A percentile compares a stretch with the other conserved stretches of the same genome.
Evolutionary conservation across 192 early-diverging fungal genomes (phyloP).

Genomic region (Mycoemilia scoparia): DNA sequence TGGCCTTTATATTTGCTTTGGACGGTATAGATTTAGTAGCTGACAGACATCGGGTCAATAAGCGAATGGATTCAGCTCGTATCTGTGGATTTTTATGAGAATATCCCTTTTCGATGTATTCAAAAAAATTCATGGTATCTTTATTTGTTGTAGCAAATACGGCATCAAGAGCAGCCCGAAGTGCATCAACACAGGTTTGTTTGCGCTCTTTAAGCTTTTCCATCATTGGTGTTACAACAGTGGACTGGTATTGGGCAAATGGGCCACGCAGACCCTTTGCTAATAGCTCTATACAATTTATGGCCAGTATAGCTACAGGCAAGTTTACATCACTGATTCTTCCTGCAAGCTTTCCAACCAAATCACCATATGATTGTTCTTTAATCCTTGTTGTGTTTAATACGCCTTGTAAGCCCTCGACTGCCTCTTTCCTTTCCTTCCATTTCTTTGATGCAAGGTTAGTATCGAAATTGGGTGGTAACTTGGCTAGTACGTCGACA

Average conservation of each 20-base stretch:
- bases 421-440: slow-evolving; percentile 88
- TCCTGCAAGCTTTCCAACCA: slow-evolving; percentile 69
- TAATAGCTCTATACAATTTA: slow-evolving; percentile 66
- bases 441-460: slow-evolving; percentile 61
- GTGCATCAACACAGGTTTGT: slow-evolving; percentile 64
- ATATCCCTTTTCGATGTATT: slow-evolving; percentile 47
- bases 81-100: slow-evolving; percentile 92
- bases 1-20: slow-evolving; percentile 63
- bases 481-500: slow-evolving; percentile 74
- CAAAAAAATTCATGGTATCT: slow-evolving; percentile 43
- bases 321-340: slow-evolving; percentile 79
- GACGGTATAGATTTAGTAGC: slow-evolving; percentile 45
- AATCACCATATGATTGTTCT: slow-evolving; percentile 61
- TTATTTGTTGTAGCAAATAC: slow-evolving; percentile 44
- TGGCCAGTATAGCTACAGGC: slow-evolving; percentile 54
- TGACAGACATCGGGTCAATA: slow-evolving; percentile 57
- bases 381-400: slow-evolving; percentile 54
- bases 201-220: slow-evolving; percentile 97
- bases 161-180: slow-evolving; percentile 64
- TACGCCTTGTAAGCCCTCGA: slow-evolving; percentile 54
- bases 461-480: slow-evolving; percentile 62
- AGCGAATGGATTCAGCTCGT: slow-evolving; percentile 51
- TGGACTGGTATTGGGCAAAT: slow-evolving; percentile 62
- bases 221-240: slow-evolving; percentile 49
- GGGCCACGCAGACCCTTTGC: slow-evolving; percentile 56